phyloP scores from a whole-genome alignment of 805 yeast species.

The Myxozyma melibiosi region DNA sequence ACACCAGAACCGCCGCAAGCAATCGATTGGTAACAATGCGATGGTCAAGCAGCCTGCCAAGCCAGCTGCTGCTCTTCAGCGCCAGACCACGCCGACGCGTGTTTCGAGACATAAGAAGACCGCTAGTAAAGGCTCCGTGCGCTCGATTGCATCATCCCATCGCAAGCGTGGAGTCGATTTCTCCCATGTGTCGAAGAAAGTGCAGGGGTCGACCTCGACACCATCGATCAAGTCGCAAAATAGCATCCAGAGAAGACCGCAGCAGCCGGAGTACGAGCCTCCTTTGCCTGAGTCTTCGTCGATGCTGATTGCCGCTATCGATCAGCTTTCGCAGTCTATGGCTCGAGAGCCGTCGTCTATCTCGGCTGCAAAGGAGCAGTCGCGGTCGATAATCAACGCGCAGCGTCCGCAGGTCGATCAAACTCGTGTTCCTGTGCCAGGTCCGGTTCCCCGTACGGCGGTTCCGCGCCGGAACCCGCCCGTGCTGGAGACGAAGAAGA shows the following conservation, averaged over 20 bases:
- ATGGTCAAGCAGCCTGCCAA: background rate
- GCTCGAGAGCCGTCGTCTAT: background rate
- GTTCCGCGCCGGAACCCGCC: too few relatives aligned
- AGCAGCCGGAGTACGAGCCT: slow-evolving; percentile 8
- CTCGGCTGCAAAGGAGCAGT: background rate
- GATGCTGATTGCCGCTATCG: slow-evolving; percentile 16
- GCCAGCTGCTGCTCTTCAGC: background rate
- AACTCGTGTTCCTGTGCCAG: background rate
- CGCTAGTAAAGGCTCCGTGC: slow-evolving; percentile 13
- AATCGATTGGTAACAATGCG: background rate
- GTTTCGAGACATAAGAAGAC: slow-evolving; percentile 15
- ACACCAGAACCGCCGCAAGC: background rate
- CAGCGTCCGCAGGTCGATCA: background rate
- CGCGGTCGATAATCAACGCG: background rate
- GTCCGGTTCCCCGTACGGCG: too few relatives aligned
- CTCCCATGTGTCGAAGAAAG: slow-evolving; percentile 18
- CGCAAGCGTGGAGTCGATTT: slow-evolving; percentile 29
- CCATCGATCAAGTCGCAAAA: slow-evolving; percentile 13
- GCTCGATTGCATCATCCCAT: slow-evolving; percentile 20
- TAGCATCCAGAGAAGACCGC: background rate
- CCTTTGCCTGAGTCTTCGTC: slow-evolving; percentile 27
- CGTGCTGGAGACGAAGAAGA: background rate
- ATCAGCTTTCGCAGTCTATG: slow-evolving; percentile 12
- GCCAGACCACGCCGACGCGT: slow-evolving; percentile 16
- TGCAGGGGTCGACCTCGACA: slow-evolving; percentile 10